Evolutionary conservation across 2,329 filamentous ascomycete species (phyloP), one percentile per base, ranked within the genome.

Genomic region (Exutisphaerella laricina): DNA sequence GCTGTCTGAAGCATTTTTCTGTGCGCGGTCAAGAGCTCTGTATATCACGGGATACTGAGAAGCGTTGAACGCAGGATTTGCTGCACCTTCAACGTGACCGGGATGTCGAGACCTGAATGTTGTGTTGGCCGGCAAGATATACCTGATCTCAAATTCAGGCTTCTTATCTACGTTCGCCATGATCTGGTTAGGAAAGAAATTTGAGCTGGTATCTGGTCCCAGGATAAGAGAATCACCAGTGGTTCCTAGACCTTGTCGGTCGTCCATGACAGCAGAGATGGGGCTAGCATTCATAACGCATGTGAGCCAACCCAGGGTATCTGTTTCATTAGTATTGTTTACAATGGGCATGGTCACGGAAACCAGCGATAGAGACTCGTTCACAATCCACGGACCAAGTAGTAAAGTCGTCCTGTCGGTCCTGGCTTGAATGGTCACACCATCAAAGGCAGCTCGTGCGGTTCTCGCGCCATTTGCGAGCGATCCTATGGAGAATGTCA

Each of bases 301-400:
- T 1, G 88, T 94, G 69, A 95, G 77, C 70, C 88, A 95, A 1
- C 87, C 89, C 4, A 95, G 71, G 1, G 90, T 77, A 49, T 84
- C 80, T 3, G 68, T 68, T 30, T 66, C 62, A 2, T 75, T 74
- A 2, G 73, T 72, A 51, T 82, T 84, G 59, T 84, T 80, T 46
- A 85, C 75, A 40, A 96, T 79, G 0, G 88, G 86, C 12, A 90
- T 67, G 0, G 88, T 94, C 45, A 94, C 70, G 2, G 88, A 95
- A 9, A 94, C 62, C 8, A 96, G 69, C 16, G 85, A 85, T 50
- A 84, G 85, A 0, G 79, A 78, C 32, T 77, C 68, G 60, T 94
- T 92, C 50, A 92, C 66, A 17, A 77, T 70, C 44, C 86, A 71
- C 0, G 88, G 88, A 0, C 89, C 89, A 0, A 92, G 72, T 1